Evolutionary conservation across 805 yeast species (phyloP), one percentile per base, ranked within the genome.

Genomic region (Zygosaccharomyces bailii): DNA sequence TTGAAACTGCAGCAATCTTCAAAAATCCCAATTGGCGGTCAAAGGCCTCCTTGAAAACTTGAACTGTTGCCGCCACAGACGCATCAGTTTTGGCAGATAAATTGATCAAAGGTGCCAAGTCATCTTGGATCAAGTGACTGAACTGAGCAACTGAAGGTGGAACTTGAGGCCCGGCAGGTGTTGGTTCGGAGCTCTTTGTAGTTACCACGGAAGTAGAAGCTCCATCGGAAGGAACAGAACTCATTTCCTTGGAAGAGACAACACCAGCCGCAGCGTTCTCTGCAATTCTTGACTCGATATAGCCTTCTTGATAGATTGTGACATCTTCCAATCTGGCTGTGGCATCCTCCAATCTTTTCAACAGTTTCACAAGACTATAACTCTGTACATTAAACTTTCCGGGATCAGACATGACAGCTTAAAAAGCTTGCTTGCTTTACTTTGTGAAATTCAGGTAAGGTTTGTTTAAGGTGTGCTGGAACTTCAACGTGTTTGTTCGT

Each of bases 281-380:
- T n/a, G 53, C 53, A n/a, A 65, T 48, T 35, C 63, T 65, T 4
- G 65, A 40, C 45, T 67, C 69, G 42, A 70, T 58, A 38, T 76
- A 72, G 30, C 78, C 79, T 55, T 82, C 86, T 60, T 87, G 95
- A 63, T 75, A 82, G 42, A 84, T 75, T 23, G 95, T 86, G 36
- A 89, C 80, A 63, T 89, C 96, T 60, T 89, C 97, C 54, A 89
- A 78, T 39, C 97, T 80, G 4, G 96, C 83, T 7, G 97, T 87
- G 27, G 96, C 96, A 11, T 95, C 91, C 65, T 89, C 97, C 56
- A 89, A 77, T 53, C 95, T 76, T 65, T 83, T 83, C 67, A 83
- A 69, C 44, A 89, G 75, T 36, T 96, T 89, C 34, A 86, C 86
- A 51, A 89, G 73, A 61, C 87, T 89, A 72, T 83, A 86, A n/a